phyloP scores from a whole-genome alignment of 176 grass and related monocot species.

The Rhynchospora breviuscula region DNA sequence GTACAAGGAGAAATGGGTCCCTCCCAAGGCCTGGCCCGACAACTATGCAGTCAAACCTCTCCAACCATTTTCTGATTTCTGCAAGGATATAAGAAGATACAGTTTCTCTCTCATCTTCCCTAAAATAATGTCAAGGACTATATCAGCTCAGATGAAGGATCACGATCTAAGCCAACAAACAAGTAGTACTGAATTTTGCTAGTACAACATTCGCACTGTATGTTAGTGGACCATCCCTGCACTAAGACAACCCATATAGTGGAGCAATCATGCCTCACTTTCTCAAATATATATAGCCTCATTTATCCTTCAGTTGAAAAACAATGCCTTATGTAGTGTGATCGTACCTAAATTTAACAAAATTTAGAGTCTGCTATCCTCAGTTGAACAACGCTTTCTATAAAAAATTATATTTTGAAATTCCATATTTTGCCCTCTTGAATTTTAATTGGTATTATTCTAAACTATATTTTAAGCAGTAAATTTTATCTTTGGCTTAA shows the following conservation, averaged over 20 bases:
- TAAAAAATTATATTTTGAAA: background rate
- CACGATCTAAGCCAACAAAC: background rate
- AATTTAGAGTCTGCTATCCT: background rate
- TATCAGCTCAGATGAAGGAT: slow-evolving; percentile 11
- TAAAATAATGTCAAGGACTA: slow-evolving; percentile 7
- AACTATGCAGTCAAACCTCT: slow-evolving; percentile 90
- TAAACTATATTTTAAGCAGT: background rate
- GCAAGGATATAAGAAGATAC: slow-evolving; percentile 60
- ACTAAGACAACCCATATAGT: background rate
- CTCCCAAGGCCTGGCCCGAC: slow-evolving; percentile 90
- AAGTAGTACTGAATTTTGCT: background rate
- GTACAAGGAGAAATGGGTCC: slow-evolving; percentile 89
- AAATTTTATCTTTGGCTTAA: background rate
- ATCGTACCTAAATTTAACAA: background rate
- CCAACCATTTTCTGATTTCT: slow-evolving; percentile 86
- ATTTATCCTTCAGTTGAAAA: background rate
- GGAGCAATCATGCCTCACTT: background rate
- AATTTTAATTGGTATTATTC: background rate
- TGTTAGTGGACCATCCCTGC: background rate
- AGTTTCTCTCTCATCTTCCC: slow-evolving; percentile 55
- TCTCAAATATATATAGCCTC: background rate
- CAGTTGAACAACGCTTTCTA: background rate
- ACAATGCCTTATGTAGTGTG: background rate
- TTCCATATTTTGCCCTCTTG: background rate
- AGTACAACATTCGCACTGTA: background rate